Percentiles rank a stretch among this genome's conserved stretches.
Conservation (phyloP, 371 early-diverging fungal genomes). For the Nematocida sp. region DNA sequence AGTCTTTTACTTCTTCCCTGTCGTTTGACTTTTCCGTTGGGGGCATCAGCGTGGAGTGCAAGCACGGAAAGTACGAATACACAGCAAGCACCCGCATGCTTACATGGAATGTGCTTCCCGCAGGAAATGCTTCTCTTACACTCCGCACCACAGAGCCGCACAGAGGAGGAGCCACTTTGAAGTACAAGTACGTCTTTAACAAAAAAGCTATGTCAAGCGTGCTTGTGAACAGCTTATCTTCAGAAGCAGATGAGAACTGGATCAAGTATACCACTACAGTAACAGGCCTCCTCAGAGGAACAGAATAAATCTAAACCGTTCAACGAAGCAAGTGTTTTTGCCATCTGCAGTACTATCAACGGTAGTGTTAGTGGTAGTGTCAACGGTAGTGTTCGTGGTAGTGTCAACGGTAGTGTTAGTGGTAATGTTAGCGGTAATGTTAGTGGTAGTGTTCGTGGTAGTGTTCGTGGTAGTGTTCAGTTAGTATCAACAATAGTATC, state of each 20-base stretch:
- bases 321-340: no score
- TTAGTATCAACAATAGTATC: no score
- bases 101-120: background rate
- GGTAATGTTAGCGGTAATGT: no score
- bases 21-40: conserved; percentile 25
- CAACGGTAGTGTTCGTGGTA: no score
- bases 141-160: conserved; percentile 33
- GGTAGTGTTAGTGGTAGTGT: no score
- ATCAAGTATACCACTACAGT: conserved; percentile 46
- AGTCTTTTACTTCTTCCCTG: conserved; percentile 16
- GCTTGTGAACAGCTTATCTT: conserved; percentile 27
- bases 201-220: conserved; percentile 33
- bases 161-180: background rate
- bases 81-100: background rate
- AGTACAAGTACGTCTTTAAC: conserved; percentile 20
- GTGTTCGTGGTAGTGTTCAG: no score
- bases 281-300: conserved; percentile 11
- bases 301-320: no score
- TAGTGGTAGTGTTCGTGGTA: no score
- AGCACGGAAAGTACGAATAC: conserved; percentile 28
- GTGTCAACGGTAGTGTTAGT: no score
- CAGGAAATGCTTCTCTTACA: conserved; percentile 7
- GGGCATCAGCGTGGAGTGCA: conserved; percentile 45
- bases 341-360: no score
- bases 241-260: conserved; percentile 53